Conservation (phyloP, 2,329 filamentous ascomycete species). For the Pseudogymnoascus sp. region DNA sequence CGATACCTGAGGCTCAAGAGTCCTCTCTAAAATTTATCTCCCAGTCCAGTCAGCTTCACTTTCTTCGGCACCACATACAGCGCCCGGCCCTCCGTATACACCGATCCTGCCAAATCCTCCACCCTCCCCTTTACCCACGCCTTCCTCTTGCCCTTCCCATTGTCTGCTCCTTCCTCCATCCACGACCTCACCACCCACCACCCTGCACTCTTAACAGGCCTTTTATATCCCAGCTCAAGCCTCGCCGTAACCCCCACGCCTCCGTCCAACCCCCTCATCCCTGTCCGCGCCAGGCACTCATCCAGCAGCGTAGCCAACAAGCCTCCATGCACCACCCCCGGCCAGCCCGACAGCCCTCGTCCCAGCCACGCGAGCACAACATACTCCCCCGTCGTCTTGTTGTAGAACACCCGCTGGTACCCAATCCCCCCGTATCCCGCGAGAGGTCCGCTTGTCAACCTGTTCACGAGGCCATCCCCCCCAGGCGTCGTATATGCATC, state of each 20-base stretch:
- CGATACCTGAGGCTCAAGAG: neutral
- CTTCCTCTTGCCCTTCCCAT: constrained; percentile 38
- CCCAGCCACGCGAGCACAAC: constrained; percentile 63
- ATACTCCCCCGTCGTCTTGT: constrained; percentile 47
- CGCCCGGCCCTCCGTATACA: constrained; percentile 50
- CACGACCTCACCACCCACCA: constrained; percentile 56
- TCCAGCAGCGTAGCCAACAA: constrained; percentile 59
- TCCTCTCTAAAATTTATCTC: constrained; percentile 6
- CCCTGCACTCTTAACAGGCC: constrained; percentile 48
- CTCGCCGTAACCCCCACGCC: constrained; percentile 48
- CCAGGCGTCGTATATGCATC: constrained; percentile 33
- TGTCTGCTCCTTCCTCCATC: constrained; percentile 31
- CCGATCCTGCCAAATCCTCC: constrained; percentile 45
- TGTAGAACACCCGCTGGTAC: constrained; percentile 57
- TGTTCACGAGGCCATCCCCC: constrained; percentile 15
- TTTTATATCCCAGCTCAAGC: constrained; percentile 53
- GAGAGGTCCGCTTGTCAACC: constrained; percentile 38
- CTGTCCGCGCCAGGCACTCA: constrained; percentile 60
- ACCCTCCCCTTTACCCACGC: constrained; percentile 46
- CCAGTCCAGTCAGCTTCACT: constrained; percentile 10
- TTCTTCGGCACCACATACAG: constrained; percentile 52
- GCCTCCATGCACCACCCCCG: constrained; percentile 63
- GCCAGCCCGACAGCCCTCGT: constrained; percentile 58
- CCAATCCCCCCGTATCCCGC: constrained; percentile 36
- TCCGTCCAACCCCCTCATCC: constrained; percentile 39